Evolutionary conservation across 495 filamentous ascomycete genomes (phyloP).

Genomic region (Neurospora sp.): DNA sequence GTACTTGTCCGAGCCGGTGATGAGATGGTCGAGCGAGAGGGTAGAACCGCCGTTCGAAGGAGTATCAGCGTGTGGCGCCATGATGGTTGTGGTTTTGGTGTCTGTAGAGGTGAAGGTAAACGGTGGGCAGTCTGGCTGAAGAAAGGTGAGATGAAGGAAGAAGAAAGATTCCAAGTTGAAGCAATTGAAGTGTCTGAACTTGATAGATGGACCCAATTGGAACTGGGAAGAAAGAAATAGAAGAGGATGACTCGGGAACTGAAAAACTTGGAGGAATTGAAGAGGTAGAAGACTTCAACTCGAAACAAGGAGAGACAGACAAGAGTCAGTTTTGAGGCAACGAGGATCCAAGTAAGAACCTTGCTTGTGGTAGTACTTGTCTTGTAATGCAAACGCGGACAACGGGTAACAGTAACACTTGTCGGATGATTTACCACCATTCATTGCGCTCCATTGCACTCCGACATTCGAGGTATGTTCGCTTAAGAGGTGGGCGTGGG

Average conservation of each 20-base stretch:
- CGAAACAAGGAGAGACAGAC: background rate
- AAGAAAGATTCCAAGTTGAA: background rate
- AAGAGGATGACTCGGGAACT: background rate
- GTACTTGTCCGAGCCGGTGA: constrained; percentile 42
- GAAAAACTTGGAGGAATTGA: background rate
- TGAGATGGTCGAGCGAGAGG: constrained; percentile 21
- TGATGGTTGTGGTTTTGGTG: constrained; percentile 15
- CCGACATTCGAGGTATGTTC: background rate
- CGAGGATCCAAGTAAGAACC: background rate
- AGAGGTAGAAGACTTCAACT: background rate
- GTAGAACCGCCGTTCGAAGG: constrained; percentile 5
- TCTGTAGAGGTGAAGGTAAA: background rate
- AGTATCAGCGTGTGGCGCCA: constrained; percentile 49
- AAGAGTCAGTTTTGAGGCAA: background rate
- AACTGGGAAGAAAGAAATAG: background rate
- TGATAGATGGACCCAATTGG: background rate
- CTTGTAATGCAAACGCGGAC: background rate
- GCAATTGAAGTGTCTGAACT: background rate
- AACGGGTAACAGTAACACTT: background rate
- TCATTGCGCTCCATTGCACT: background rate
- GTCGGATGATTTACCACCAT: background rate
- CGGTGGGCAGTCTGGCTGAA: background rate
- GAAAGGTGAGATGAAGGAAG: background rate
- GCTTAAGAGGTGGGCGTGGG: background rate
- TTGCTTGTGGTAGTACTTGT: background rate